Base-by-base conservation (phyloP, 768 basidiomycete genomes). In the Coprinopsis cinerea region DNA sequence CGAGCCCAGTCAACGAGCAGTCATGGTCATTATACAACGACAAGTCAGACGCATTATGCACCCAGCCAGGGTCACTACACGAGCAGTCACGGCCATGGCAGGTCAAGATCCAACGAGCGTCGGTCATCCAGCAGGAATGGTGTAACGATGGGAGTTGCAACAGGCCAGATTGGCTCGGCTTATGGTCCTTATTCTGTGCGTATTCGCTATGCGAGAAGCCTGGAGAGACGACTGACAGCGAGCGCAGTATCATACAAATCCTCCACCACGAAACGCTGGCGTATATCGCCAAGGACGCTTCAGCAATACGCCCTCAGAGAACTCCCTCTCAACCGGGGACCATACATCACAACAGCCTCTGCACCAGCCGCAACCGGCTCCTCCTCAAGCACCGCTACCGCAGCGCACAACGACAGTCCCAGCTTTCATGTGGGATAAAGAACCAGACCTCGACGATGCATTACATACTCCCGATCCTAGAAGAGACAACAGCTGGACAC, bases 101-200 rank as follows among this genome's bases (percentile, higher is more conserved):
- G 37, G 26, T 51, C 57, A 17, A 60, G 44, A 43, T 26, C 41
- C 41, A 62, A 59, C 51, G 47, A 59, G 53, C 18, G 56, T 48
- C 47, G 55, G 53, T 49, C 59, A 53, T 47, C 51, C 54, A 52
- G 52, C 55, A 72, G 79, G 54, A 73, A 70, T 44, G 79, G 79
- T 18, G 82, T 87, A 40, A 78, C 84, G 9, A 83, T 81, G 54
- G 84, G 87, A 40, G 88, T 92, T n/a, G 88, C 87, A 0, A 84
- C 76, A 25, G 90, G 89, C 6, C 71, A 72, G 27, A 87, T 92
- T 59, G 90, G 90, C 3, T 77, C 79, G 22, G 82, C 80, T 15
- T 92, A 91, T 72, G 90, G 90, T 10, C 90, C 90, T 22, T 92
- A 92, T 69, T 83, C 88, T n/a, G 89, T 91, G 57, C 51, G 83